Base-by-base conservation (phyloP, 768 basidiomycete species). In the Tulasnella sp. region DNA sequence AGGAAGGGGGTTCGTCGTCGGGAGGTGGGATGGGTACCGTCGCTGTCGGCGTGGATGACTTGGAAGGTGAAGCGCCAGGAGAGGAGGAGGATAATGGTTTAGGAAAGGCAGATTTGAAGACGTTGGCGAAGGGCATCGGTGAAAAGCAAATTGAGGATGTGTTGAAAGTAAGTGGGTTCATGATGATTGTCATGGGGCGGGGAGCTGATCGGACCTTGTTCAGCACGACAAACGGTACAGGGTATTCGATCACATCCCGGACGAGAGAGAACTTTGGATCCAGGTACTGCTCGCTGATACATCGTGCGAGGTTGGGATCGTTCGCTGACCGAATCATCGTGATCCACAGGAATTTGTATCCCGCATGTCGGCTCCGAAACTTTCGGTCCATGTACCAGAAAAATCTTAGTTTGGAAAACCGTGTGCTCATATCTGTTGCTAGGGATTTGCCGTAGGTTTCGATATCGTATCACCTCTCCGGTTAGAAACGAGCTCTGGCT, bases 161-260 rank as follows among this genome's bases (percentile, higher is more conserved):
- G 16, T 86, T 99, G 79, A 93, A 92, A 92, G 97, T 96, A 48
- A 77, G 82, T 18, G n/a, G 34, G 39, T 34, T 46, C 9, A 38
- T 40, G 46, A 40, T 24, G 31, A 74, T 48, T 27, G 39, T 52
- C 27, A 34, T 34, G 75, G 46, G 42, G 40, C n/a, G n/a, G 74
- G 76, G 72, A 83, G 83, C 39, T 83, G 56, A 75, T 36, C 71
- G 68, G 2, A 27, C n/a, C 27, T 34, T 21, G 38, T 24, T 6
- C 80, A 98, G 96, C 92, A 93, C 81, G 97, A 99, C 86, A 95
- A 92, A 85, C 88, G 97, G 68, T 98, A 95, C 83, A 89, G 90
- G 14, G 88, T 90, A 82, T 98, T 97, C 83, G 92, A 96, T 80
- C 94, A 98, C 84, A 87, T 94, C 75, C 92, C 96, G 0, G 92